Evolutionary conservation across 108 stramenopile species (phyloP).

Genomic region (Epithemia pelagica): DNA sequence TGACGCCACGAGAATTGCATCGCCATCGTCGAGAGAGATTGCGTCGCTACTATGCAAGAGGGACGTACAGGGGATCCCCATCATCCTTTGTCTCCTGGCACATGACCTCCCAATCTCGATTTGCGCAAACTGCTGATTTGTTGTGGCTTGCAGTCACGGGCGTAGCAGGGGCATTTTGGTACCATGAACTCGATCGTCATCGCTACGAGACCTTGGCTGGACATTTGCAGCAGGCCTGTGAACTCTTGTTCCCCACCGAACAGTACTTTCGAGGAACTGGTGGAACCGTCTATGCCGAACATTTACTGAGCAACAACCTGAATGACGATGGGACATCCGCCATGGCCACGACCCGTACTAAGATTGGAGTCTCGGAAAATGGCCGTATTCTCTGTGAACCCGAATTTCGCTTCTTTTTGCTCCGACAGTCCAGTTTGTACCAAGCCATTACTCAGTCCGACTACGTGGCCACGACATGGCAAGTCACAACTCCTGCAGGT

Average conservation of each 20-base stretch:
- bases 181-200: conserved; percentile 56
- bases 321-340: background rate
- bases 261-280: conserved; percentile 34
- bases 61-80: conserved; percentile 67
- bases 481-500: conserved; percentile 57
- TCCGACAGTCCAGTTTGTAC: conserved; percentile 69
- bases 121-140: conserved; percentile 53
- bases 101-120: conserved; percentile 54
- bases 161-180: conserved; percentile 71
- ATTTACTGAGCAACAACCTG: conserved; percentile 24
- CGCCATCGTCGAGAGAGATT: conserved; percentile 56
- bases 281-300: conserved; percentile 62
- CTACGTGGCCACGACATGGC: conserved; percentile 58
- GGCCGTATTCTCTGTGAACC: conserved; percentile 66
- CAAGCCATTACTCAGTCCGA: conserved; percentile 75
- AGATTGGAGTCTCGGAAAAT: conserved; percentile 63
- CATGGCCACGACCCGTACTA: conserved; percentile 27
- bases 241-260: conserved; percentile 58
- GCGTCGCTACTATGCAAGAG: conserved; percentile 57
- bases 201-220: conserved; percentile 53
- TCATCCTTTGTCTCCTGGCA: conserved; percentile 60
- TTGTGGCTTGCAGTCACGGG: conserved; percentile 84
- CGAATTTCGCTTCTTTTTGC: conserved; percentile 72
- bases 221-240: conserved; percentile 44
- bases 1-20: conserved; percentile 53